Evolutionary conservation across 2,329 filamentous ascomycete species (phyloP).

Genomic region (Atkinsonella texensis): DNA sequence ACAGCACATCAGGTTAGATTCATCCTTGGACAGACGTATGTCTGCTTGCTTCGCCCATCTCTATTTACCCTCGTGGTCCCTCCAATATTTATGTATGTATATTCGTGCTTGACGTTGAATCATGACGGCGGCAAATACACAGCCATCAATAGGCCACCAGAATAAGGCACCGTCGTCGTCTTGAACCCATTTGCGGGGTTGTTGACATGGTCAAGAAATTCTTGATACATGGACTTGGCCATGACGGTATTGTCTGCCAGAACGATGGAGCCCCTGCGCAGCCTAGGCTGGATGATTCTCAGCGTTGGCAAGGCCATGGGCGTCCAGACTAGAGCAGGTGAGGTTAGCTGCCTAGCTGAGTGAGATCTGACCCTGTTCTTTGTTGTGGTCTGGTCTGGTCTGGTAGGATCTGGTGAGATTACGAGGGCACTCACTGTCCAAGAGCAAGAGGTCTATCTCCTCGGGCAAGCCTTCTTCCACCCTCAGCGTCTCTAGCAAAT

Average conservation of each 20-base stretch:
- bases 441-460: slow-evolving; percentile 42
- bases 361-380: no score
- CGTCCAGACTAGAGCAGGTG: slow-evolving; percentile 36
- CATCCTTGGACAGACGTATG: no score
- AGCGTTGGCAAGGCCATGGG: slow-evolving; percentile 40
- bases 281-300: slow-evolving; percentile 29
- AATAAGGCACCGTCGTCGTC: slow-evolving; percentile 20
- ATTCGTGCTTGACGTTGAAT: background rate
- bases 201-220: slow-evolving; percentile 34
- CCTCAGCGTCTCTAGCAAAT: slow-evolving; percentile 41
- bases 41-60: no score
- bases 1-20: no score
- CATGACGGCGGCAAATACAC: slow-evolving; percentile 1
- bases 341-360: background rate
- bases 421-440: slow-evolving; percentile 41
- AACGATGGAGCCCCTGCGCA: slow-evolving; percentile 35
- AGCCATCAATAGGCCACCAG: slow-evolving; percentile 16
- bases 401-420: no score
- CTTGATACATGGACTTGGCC: slow-evolving; percentile 25
- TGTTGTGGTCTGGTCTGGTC: no score
- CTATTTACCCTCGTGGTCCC: no score
- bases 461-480: slow-evolving; percentile 25
- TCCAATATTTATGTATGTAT: background rate
- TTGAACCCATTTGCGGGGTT: slow-evolving; percentile 35
- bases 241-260: slow-evolving; percentile 35